Percentiles rank a stretch among this genome's conserved stretches.
phyloP scores from a whole-genome alignment of 1,284 basidiomycete species.

The Ustilago curta region DNA sequence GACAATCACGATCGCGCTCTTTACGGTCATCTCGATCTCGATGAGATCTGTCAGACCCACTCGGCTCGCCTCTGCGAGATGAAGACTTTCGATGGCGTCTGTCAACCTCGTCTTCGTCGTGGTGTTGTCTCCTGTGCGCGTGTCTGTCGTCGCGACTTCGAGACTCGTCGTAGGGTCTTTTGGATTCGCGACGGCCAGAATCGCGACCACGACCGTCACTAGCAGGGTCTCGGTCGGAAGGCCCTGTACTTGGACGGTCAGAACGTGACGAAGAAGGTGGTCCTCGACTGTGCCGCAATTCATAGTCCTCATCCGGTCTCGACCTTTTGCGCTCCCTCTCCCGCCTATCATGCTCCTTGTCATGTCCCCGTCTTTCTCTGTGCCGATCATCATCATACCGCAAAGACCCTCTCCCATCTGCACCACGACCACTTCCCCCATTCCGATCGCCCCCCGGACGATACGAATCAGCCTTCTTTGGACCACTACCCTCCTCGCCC shows the following conservation, averaged over 20 bases:
- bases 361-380: not conserved
- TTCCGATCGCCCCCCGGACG: slow-evolving; percentile 8
- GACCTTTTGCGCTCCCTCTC: slow-evolving; percentile 21
- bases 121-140: slow-evolving; percentile 7
- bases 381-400: slow-evolving; percentile 47
- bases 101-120: slow-evolving; percentile 11
- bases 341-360: not conserved
- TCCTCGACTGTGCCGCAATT: slow-evolving; percentile 1
- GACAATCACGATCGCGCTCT: slow-evolving; percentile 12
- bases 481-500: not conserved
- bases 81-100: slow-evolving; percentile 15
- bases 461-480: slow-evolving; percentile 16
- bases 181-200: slow-evolving; percentile 5
- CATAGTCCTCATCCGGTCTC: slow-evolving; percentile 8
- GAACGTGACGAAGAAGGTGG: not conserved
- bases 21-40: slow-evolving; percentile 8
- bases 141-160: slow-evolving; percentile 13
- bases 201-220: not conserved
- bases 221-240: not conserved
- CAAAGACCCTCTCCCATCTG: slow-evolving; percentile 35
- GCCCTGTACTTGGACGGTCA: not conserved
- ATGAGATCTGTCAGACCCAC: slow-evolving; percentile 18
- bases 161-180: slow-evolving; percentile 1
- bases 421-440: slow-evolving; percentile 1
- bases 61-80: slow-evolving; percentile 17